phyloP scores from a whole-genome alignment of 2,329 filamentous ascomycete species.

The Sporothrix euskadiensis region DNA sequence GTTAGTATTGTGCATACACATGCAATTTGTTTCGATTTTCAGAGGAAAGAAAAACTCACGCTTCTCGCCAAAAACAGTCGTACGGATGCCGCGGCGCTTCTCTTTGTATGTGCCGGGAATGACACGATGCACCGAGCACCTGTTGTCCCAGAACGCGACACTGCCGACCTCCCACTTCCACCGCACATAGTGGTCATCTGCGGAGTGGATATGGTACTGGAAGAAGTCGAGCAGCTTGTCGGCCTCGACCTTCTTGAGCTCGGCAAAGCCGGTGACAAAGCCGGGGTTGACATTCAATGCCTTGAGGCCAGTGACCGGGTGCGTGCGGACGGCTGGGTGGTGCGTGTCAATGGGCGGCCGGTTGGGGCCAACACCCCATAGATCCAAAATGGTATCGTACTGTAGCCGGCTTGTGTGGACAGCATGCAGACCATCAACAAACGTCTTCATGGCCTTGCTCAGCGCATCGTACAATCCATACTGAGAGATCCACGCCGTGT shows the following conservation, averaged over 20 bases:
- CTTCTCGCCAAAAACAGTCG: conserved; percentile 49
- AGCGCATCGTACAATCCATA: conserved; percentile 50
- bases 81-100: conserved; percentile 43
- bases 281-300: conserved; percentile 49
- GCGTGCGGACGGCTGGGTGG: conserved; percentile 51
- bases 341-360: conserved; percentile 50
- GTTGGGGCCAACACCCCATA: conserved; percentile 46
- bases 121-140: conserved; percentile 45
- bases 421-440: conserved; percentile 48
- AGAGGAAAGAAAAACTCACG: conserved; percentile 38
- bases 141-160: conserved; percentile 55
- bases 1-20: conserved; percentile 12
- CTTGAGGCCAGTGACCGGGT: conserved; percentile 51
- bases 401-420: conserved; percentile 50
- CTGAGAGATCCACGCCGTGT: conserved; percentile 51
- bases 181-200: conserved; percentile 52
- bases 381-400: conserved; percentile 50
- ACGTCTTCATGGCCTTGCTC: conserved; percentile 46
- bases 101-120: conserved; percentile 46
- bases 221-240: conserved; percentile 51
- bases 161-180: conserved; percentile 53
- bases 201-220: conserved; percentile 49
- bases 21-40: background rate
- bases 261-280: conserved; percentile 51
- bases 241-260: conserved; percentile 51